Evolutionary conservation across 495 filamentous ascomycete species (phyloP).

Genomic region (Parathielavia hyrcaniae): DNA sequence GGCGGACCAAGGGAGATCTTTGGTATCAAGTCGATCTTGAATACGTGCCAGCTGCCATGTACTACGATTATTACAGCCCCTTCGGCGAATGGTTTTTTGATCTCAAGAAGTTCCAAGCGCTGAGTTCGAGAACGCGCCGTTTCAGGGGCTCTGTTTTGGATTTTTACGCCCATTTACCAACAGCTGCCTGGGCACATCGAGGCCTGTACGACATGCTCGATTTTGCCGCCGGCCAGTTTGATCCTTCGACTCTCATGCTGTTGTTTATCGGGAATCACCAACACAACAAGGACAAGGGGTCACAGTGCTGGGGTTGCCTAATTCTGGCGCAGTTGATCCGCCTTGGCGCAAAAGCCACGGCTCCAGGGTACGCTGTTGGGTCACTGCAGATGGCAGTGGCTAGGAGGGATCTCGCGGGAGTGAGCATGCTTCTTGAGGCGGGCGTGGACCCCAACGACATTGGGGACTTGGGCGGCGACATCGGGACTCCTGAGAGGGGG

Average conservation of each 20-base stretch:
- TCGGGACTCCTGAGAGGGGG: background rate
- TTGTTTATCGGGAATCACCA: background rate
- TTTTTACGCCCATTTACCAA: background rate
- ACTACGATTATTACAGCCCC: background rate
- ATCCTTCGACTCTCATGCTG: conserved; percentile 2
- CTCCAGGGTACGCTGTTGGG: background rate
- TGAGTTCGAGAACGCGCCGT: background rate
- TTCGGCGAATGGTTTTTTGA: too few relatives aligned
- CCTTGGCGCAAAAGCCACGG: background rate
- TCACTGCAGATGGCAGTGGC: background rate
- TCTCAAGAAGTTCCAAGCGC: too few relatives aligned
- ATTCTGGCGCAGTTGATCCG: background rate
- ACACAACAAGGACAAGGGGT: background rate
- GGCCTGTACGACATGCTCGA: background rate
- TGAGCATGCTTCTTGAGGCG: background rate
- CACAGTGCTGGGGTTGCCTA: background rate
- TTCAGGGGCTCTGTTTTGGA: conserved; percentile 5
- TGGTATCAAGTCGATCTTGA: background rate
- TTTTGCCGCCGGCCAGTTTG: background rate
- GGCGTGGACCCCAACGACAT: conserved; percentile 4
- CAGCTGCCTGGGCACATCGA: background rate
- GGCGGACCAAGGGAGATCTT: background rate
- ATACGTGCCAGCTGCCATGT: background rate
- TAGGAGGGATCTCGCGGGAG: background rate
- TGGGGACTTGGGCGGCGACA: background rate